Evolutionary conservation across 345 rosid species (phyloP).

Genomic region (Hibiscus mutabilis): DNA sequence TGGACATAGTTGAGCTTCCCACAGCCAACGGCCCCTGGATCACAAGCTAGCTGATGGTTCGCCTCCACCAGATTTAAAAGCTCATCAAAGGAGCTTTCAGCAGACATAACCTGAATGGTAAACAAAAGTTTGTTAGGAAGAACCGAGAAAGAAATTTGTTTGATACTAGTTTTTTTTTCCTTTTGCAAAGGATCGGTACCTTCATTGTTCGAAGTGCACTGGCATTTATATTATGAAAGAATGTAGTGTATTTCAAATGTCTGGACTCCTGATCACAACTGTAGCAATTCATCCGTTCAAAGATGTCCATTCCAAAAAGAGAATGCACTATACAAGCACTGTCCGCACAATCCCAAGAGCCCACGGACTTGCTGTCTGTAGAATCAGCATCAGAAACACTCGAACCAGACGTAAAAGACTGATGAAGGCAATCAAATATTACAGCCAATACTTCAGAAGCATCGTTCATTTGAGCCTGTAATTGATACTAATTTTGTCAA

Average conservation of each 20-base stretch:
- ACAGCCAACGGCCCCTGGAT: slow-evolving; percentile 78
- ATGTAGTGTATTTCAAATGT: slow-evolving; percentile 80
- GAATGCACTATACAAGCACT: slow-evolving; percentile 72
- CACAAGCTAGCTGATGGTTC: slow-evolving; percentile 93
- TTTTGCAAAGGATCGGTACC: slow-evolving; percentile 31
- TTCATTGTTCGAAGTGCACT: slow-evolving; percentile 80
- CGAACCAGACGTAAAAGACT: slow-evolving; percentile 55
- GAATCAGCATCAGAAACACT: slow-evolving; percentile 60
- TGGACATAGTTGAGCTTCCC: slow-evolving; percentile 75
- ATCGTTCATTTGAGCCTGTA: slow-evolving; percentile 97
- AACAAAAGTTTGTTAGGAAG: slow-evolving; percentile 9
- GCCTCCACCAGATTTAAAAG: slow-evolving; percentile 73
- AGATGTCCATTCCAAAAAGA: slow-evolving; percentile 85
- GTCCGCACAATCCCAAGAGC: slow-evolving; percentile 80
- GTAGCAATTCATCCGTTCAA: slow-evolving; percentile 73
- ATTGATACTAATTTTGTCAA: slow-evolving; percentile 16
- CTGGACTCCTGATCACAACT: slow-evolving; percentile 78
- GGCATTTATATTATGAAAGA: slow-evolving; percentile 91
- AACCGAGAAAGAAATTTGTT: slow-evolving; percentile 1
- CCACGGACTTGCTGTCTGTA: slow-evolving; percentile 45
- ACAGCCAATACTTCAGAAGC: slow-evolving; percentile 94
- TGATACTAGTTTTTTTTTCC: neutral
- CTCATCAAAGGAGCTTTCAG: slow-evolving; percentile 73
- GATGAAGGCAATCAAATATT: slow-evolving; percentile 88
- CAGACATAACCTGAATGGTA: slow-evolving; percentile 46